These are phyloP conservation scores for Pigoraptor vietnamica DNA, from an alignment of 78 protist species.

Conservation along the genomic window DNA sequence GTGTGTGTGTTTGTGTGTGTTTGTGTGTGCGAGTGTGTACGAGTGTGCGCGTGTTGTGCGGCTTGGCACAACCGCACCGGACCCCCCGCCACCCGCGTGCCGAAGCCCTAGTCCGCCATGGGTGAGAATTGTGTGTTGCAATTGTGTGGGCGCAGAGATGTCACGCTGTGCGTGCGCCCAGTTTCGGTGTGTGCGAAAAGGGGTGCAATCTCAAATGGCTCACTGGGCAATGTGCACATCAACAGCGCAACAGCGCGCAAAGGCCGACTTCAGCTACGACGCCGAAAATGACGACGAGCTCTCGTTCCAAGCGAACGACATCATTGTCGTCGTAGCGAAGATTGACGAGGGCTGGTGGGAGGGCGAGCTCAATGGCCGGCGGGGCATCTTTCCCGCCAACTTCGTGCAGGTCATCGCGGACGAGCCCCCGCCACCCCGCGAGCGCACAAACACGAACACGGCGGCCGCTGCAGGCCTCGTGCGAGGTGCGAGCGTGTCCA, in stretches of 20 bases:
- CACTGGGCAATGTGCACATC: too few species aligned
- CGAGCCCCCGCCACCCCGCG: background rate
- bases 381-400: background rate
- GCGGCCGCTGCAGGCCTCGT: background rate
- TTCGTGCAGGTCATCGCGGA: background rate
- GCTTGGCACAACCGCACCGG: too few species aligned
- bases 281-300: background rate
- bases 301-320: background rate
- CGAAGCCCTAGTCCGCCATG: too few species aligned
- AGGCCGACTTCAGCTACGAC: background rate
- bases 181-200: too few species aligned
- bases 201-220: too few species aligned
- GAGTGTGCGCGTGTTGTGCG: background rate
- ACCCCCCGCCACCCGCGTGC: too few species aligned
- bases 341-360: background rate
- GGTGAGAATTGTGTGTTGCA: too few species aligned
- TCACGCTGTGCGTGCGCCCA: too few species aligned
- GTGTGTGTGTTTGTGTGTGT: background rate
- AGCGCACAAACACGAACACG: background rate
- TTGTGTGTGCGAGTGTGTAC: background rate
- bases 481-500: background rate
- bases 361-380: background rate
- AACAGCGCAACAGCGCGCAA: background rate
- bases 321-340: background rate
- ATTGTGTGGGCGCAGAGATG: too few species aligned